A percentile compares a stretch with the other conserved stretches of the same genome.
Evolutionary conservation across 176 grass and related monocot species (phyloP).

Genomic region (Eremochloa ophiuroides): DNA sequence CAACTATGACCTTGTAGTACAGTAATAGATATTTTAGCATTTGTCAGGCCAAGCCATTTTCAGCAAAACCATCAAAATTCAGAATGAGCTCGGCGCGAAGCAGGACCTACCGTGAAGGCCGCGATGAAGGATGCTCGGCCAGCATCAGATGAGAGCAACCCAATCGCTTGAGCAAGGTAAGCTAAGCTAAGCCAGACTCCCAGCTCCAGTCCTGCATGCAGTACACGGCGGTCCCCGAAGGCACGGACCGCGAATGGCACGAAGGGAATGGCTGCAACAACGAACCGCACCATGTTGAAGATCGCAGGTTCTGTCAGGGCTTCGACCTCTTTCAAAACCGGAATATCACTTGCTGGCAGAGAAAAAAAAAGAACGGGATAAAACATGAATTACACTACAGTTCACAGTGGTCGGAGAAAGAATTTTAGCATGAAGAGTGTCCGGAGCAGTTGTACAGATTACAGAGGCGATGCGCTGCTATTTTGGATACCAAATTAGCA

Average conservation of each 20-base stretch:
- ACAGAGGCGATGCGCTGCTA: background rate
- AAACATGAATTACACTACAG: background rate
- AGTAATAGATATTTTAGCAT: slow-evolving; percentile 3
- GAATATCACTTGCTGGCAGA: slow-evolving; percentile 86
- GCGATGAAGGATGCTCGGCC: slow-evolving; percentile 81
- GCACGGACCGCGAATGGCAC: slow-evolving; percentile 44
- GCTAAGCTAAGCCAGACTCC: slow-evolving; percentile 84
- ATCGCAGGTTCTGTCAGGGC: slow-evolving; percentile 69
- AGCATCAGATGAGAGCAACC: slow-evolving; percentile 79
- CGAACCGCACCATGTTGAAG: slow-evolving; percentile 92
- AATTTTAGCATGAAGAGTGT: background rate
- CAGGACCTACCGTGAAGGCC: slow-evolving; percentile 65
- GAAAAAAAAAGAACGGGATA: background rate
- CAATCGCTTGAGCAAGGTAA: slow-evolving; percentile 80
- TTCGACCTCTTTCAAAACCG: slow-evolving; percentile 95
- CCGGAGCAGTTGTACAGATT: background rate
- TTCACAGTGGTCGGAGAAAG: background rate
- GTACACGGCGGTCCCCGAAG: slow-evolving; percentile 39
- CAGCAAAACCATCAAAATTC: background rate
- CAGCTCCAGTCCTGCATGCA: slow-evolving; percentile 66
- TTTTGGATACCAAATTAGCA: background rate
- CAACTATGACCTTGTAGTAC: slow-evolving; percentile 76
- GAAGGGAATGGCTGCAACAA: slow-evolving; percentile 65
- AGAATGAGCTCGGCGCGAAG: background rate
- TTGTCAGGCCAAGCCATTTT: background rate